Evolutionary conservation across 306 rosid species (phyloP).

Genomic region (Heteromeles arbutifolia): DNA sequence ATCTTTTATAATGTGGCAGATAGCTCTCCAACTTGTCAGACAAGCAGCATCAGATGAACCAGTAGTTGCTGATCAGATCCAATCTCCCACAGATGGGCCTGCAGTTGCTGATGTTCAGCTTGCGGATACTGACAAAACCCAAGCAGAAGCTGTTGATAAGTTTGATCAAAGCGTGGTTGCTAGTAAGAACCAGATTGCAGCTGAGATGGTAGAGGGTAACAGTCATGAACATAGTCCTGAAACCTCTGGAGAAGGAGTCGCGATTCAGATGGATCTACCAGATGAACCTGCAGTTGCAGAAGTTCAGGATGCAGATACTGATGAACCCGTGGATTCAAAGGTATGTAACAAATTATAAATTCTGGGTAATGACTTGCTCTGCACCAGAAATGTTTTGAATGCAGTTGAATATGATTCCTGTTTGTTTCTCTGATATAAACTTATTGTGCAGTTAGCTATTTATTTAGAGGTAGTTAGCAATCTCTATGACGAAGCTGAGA

Average conservation of each 20-base stretch:
- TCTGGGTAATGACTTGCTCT: background rate
- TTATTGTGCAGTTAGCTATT: background rate
- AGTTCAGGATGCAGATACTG: conserved; percentile 23
- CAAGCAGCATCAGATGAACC: conserved; percentile 43
- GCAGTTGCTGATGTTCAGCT: background rate
- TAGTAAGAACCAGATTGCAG: conserved; percentile 9
- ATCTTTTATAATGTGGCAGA: conserved; percentile 46
- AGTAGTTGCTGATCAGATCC: conserved; percentile 2
- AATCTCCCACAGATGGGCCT: background rate
- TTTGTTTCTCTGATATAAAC: background rate
- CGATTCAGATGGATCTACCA: conserved; percentile 19
- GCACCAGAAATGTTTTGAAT: background rate
- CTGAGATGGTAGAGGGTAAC: conserved; percentile 15
- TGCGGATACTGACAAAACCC: conserved; percentile 6
- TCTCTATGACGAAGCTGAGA: background rate
- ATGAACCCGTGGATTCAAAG: conserved; percentile 30
- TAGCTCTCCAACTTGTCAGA: conserved; percentile 84
- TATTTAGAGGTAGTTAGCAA: background rate
- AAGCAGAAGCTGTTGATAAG: conserved; percentile 24
- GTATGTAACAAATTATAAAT: conserved; percentile 23
- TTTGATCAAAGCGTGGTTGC: conserved; percentile 15
- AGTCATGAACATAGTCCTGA: background rate
- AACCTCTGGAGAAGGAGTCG: background rate
- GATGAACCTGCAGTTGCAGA: conserved; percentile 18
- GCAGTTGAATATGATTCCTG: background rate